These are phyloP conservation scores for Gossypium bickii DNA, from an alignment of 345 rosid species.

Conservation along the genomic window DNA sequence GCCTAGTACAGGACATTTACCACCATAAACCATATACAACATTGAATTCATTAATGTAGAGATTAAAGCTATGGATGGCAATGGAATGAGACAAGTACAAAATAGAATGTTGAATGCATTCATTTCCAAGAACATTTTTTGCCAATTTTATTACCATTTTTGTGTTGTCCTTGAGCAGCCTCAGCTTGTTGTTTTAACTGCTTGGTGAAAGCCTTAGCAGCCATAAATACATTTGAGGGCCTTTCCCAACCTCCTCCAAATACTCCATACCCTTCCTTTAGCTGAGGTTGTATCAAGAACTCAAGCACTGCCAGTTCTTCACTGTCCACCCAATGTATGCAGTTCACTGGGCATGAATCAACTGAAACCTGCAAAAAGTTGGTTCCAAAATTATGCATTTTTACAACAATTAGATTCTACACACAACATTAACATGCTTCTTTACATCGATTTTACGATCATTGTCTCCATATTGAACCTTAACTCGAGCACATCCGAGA, in stretches of 20 bases:
- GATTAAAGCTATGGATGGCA: not conserved
- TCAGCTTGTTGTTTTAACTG: slow-evolving; percentile 31
- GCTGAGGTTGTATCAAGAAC: slow-evolving; percentile 44
- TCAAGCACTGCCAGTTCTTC: slow-evolving; percentile 55
- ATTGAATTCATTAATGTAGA: not conserved
- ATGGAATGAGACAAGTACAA: no score
- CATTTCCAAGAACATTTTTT: no score
- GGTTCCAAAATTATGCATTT: no score
- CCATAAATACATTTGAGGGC: slow-evolving; percentile 47
- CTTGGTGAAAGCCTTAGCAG: slow-evolving; percentile 45
- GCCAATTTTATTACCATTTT: slow-evolving; percentile 12
- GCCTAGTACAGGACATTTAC: no score
- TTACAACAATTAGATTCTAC: not conserved
- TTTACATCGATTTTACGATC: slow-evolving; percentile 46
- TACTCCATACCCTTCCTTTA: slow-evolving; percentile 44
- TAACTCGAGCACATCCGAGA: slow-evolving; percentile 51
- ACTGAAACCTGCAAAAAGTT: slow-evolving; percentile 36
- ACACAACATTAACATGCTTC: not conserved
- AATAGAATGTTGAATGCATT: no score
- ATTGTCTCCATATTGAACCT: slow-evolving; percentile 49
- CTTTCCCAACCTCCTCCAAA: slow-evolving; percentile 66
- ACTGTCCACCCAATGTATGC: slow-evolving; percentile 53
- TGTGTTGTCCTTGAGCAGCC: slow-evolving; percentile 12
- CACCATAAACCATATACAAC: no score
- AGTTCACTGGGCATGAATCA: slow-evolving; percentile 65